These are phyloP conservation scores for Erysiphe neolycopersici DNA, from an alignment of 2,329 filamentous ascomycete genomes.

Conservation along the genomic window DNA sequence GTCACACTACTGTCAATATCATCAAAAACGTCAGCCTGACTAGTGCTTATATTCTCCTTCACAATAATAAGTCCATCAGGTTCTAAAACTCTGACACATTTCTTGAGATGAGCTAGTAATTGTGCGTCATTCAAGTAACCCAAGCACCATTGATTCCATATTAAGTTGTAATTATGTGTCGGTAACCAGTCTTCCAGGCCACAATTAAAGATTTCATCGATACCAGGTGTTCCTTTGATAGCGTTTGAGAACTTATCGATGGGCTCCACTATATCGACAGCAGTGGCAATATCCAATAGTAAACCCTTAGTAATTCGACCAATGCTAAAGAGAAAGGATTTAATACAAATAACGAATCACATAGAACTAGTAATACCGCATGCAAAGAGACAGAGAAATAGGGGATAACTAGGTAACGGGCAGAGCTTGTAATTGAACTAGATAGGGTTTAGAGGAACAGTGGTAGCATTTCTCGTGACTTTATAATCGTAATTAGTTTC, in stretches of 20 bases:
- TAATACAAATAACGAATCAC: not conserved
- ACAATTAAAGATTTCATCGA: slow-evolving; percentile 37
- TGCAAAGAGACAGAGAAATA: too few relatives aligned
- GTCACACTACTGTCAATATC: slow-evolving; percentile 53
- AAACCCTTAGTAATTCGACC: slow-evolving; percentile 60
- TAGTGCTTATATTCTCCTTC: slow-evolving; percentile 51
- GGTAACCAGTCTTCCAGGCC: slow-evolving; percentile 48
- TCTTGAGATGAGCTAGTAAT: slow-evolving; percentile 36
- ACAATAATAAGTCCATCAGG: slow-evolving; percentile 34
- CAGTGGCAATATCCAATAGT: slow-evolving; percentile 38
- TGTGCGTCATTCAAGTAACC: slow-evolving; percentile 56
- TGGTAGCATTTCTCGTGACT: not conserved
- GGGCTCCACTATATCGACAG: slow-evolving; percentile 67
- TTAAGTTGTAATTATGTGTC: slow-evolving; percentile 38
- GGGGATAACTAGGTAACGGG: too few relatives aligned
- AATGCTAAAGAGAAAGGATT: slow-evolving; percentile 20
- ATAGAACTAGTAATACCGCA: not conserved
- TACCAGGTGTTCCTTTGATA: slow-evolving; percentile 28
- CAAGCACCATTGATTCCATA: slow-evolving; percentile 83
- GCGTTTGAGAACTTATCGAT: slow-evolving; percentile 51
- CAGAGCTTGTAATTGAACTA: too few relatives aligned
- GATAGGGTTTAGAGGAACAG: not conserved
- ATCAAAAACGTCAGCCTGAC: slow-evolving; percentile 42
- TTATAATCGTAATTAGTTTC: not conserved
- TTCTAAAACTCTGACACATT: slow-evolving; percentile 28